phyloP scores from a whole-genome alignment of 352 stramenopile genomes.

The Phytophthora citrophthora region DNA sequence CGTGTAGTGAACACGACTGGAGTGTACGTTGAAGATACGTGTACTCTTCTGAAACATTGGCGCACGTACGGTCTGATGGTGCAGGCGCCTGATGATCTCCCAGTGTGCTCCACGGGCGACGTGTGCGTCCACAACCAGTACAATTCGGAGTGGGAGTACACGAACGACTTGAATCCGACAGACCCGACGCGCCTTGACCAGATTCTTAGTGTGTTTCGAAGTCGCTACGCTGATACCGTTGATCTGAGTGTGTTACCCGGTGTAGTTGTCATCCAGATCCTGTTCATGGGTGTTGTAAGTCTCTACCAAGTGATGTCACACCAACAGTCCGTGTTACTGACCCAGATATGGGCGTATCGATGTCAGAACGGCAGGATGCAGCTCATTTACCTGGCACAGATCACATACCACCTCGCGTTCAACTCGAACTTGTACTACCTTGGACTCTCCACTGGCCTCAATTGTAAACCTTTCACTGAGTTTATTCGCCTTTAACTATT shows the following conservation, averaged over 20 bases:
- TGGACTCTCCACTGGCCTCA: conserved; percentile 9
- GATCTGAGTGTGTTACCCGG: conserved; percentile 13
- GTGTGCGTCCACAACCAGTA: conserved; percentile 23
- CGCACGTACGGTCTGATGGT: conserved; percentile 16
- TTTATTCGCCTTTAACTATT: conserved; percentile 21
- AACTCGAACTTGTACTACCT: conserved; percentile 19
- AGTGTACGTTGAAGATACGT: conserved; percentile 21
- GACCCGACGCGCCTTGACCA: conserved; percentile 7
- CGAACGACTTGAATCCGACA: not conserved
- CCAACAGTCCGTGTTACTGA: conserved; percentile 7
- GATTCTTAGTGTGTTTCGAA: conserved; percentile 8
- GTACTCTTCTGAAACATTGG: conserved; percentile 6
- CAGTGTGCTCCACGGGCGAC: conserved; percentile 10
- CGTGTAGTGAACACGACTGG: conserved; percentile 12
- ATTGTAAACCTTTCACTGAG: conserved; percentile 8
- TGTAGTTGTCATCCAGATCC: conserved; percentile 15
- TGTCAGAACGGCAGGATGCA: conserved; percentile 18
- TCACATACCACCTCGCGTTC: conserved; percentile 20
- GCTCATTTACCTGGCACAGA: conserved; percentile 11
- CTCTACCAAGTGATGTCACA: conserved; percentile 26
- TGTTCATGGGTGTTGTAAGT: conserved; percentile 23
- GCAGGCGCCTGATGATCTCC: conserved; percentile 16
- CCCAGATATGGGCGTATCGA: not conserved
- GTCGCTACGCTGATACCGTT: conserved; percentile 15
- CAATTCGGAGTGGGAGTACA: conserved; percentile 18